A percentile compares a stretch with the other conserved stretches of the same genome.
phyloP scores from a whole-genome alignment of 257 asterid genomes.

The Ophiorrhiza pumila region DNA sequence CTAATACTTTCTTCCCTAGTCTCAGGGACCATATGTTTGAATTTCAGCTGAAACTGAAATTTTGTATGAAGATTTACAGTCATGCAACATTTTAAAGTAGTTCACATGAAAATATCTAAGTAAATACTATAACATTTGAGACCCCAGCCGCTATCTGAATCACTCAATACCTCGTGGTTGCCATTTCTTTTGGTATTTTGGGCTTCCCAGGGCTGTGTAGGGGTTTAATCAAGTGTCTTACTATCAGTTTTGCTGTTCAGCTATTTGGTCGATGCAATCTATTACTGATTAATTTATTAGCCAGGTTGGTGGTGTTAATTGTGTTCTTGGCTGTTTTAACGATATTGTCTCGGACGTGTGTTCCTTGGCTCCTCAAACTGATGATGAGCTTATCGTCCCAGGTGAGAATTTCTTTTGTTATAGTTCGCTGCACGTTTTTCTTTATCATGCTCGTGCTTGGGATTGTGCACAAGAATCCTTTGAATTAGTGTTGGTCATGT shows the following conservation, averaged over 20 bases:
- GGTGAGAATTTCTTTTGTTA: slow-evolving; percentile 38
- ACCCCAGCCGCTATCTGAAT: neutral
- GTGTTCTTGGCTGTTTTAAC: slow-evolving; percentile 75
- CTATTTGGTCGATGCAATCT: slow-evolving; percentile 22
- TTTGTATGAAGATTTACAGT: neutral
- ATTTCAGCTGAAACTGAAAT: neutral
- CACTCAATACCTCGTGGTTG: neutral
- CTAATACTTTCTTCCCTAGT: no score
- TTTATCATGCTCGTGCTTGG: neutral
- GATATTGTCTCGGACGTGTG: slow-evolving; percentile 80
- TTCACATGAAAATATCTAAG: neutral
- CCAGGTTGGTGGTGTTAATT: slow-evolving; percentile 93
- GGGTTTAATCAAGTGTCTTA: neutral
- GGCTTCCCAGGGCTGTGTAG: neutral
- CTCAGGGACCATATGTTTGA: neutral
- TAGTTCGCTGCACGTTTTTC: neutral
- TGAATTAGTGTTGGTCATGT: neutral
- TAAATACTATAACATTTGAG: neutral
- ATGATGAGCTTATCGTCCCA: slow-evolving; percentile 98
- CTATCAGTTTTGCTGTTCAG: slow-evolving; percentile 11
- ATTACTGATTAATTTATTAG: slow-evolving; percentile 53
- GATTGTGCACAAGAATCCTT: neutral
- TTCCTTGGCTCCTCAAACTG: slow-evolving; percentile 97
- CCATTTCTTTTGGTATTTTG: neutral
- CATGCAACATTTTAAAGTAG: neutral